Percentiles rank a stretch among this genome's conserved stretches.
phyloP scores from a whole-genome alignment of 2,329 filamentous ascomycete species.

The Diaporthe capsici region DNA sequence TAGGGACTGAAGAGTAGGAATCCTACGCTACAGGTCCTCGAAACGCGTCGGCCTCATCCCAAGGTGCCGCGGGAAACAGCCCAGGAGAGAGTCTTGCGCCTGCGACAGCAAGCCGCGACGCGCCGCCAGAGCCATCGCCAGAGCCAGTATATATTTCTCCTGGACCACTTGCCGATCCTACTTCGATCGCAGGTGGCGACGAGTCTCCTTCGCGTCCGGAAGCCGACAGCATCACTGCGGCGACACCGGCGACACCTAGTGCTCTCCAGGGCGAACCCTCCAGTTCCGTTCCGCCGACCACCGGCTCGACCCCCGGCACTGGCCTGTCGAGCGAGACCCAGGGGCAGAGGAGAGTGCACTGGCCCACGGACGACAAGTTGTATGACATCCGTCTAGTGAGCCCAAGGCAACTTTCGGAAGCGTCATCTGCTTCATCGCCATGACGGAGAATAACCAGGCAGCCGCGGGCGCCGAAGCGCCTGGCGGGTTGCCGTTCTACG shows the following conservation, averaged over 20 bases:
- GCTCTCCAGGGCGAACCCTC: neutral
- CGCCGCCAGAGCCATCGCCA: neutral
- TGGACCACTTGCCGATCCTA: neutral
- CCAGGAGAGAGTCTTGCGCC: neutral
- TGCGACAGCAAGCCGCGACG: constrained; percentile 12
- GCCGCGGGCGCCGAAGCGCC: constrained; percentile 58
- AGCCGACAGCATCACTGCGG: neutral
- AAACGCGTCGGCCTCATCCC: neutral
- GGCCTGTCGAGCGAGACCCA: neutral
- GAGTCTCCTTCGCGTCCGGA: neutral
- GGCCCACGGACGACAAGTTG: constrained; percentile 15
- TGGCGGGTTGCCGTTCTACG: constrained; percentile 75
- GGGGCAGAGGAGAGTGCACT: neutral
- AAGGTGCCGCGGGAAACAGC: neutral
- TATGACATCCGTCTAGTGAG: constrained; percentile 29
- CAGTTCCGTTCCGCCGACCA: neutral
- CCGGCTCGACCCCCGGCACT: neutral
- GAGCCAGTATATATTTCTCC: neutral
- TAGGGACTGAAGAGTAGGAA: neutral
- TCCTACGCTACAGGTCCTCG: neutral
- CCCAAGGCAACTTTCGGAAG: neutral
- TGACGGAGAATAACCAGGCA: constrained; percentile 51
- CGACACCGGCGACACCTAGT: neutral
- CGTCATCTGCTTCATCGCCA: constrained; percentile 41
- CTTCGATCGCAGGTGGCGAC: constrained; percentile 6